phyloP scores from a whole-genome alignment of 164 flowering plant genomes.

The grape (Vitis vinifera) region DNA sequence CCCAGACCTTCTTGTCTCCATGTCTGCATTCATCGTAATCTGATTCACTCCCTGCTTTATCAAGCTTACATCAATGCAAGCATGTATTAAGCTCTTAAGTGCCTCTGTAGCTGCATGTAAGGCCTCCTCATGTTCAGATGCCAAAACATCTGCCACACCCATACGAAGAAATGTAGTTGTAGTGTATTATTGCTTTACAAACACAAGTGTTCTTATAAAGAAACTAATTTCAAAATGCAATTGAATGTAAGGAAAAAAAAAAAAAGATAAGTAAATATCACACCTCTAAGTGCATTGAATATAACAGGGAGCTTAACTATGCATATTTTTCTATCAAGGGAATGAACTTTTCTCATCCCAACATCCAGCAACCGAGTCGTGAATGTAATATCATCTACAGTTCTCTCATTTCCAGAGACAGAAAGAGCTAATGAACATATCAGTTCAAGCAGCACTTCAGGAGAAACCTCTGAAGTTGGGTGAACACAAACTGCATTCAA shows the following conservation, averaged over 20 bases:
- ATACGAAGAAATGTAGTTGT: not conserved
- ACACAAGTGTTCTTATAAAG: no score
- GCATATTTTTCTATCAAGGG: conserved; percentile 59
- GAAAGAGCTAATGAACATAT: conserved; percentile 59
- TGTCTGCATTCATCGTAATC: conserved; percentile 24
- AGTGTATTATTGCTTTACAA: no score
- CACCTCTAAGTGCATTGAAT: conserved; percentile 82
- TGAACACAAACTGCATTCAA: conserved; percentile 56
- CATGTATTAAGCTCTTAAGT: conserved; percentile 56
- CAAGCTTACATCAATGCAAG: conserved; percentile 77
- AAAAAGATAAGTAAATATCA: conserved; percentile 3
- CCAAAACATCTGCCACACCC: conserved; percentile 65
- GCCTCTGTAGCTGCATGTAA: conserved; percentile 66
- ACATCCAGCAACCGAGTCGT: conserved; percentile 74
- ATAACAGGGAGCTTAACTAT: conserved; percentile 72
- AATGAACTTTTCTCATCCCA: conserved; percentile 68
- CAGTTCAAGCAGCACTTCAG: conserved; percentile 66
- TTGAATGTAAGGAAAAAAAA: not conserved
- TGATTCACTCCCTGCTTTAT: conserved; percentile 75
- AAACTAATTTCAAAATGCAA: not conserved
- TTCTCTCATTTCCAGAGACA: conserved; percentile 49
- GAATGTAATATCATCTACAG: conserved; percentile 73
- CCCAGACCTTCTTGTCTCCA: conserved; percentile 40
- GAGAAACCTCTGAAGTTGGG: conserved; percentile 50
- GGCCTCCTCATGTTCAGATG: conserved; percentile 81